Conservation (phyloP, 768 basidiomycete genomes). For the Nidularia sp. region DNA sequence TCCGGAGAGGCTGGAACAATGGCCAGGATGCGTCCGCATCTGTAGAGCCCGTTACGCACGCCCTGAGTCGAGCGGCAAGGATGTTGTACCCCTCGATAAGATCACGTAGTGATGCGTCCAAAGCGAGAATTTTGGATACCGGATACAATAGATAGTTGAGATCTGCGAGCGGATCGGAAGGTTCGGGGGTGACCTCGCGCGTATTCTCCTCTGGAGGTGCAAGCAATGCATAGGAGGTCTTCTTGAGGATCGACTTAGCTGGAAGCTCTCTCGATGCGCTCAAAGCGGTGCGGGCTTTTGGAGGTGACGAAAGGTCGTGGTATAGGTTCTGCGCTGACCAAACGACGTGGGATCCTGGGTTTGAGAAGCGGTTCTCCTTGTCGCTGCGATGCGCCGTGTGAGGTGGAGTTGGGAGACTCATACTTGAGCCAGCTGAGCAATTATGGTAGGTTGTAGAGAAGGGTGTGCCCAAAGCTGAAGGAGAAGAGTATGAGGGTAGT, state of each 20-base stretch:
- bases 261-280: conserved; percentile 1
- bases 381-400: neutral
- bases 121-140: conserved; percentile 52
- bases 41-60: conserved; percentile 34
- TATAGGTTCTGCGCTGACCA: neutral
- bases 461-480: neutral
- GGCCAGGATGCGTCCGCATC: conserved; percentile 65
- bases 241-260: conserved; percentile 70
- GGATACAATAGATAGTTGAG: conserved; percentile 63
- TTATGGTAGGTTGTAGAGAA: neutral
- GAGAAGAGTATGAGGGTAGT: neutral
- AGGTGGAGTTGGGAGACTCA: neutral
- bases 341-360: neutral
- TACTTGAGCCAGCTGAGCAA: neutral
- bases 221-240: conserved; percentile 26
- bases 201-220: conserved; percentile 37
- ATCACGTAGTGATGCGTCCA: conserved; percentile 43
- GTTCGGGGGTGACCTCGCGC: conserved; percentile 76
- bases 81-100: conserved; percentile 74
- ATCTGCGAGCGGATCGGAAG: conserved; percentile 60
- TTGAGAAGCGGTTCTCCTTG: neutral
- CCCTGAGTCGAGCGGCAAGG: conserved; percentile 61
- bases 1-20: conserved; percentile 66
- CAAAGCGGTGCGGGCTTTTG: neutral
- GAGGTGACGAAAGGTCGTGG: neutral